Evolutionary conservation across 345 rosid genomes (phyloP).

Genomic region (Raphanus raphanistrum): DNA sequence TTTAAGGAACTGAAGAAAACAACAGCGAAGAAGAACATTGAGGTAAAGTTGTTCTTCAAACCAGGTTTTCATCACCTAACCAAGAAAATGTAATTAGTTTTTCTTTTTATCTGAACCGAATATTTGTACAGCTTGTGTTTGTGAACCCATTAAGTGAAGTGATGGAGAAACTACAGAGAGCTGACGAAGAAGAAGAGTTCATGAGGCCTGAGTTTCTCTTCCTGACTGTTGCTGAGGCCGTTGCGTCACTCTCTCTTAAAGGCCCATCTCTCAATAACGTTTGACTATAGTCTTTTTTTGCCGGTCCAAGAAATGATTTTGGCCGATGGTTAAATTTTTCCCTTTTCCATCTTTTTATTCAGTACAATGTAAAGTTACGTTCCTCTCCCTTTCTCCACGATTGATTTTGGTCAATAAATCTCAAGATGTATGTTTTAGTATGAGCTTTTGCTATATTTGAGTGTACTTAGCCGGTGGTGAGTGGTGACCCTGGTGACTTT

Average conservation of each 20-base stretch:
- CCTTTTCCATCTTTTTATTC: background rate
- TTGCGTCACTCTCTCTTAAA: conserved; percentile 71
- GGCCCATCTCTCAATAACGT: conserved; percentile 47
- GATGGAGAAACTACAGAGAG: conserved; percentile 72
- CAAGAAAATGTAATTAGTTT: background rate
- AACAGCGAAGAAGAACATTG: conserved; percentile 51
- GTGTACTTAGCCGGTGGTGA: conserved; percentile 1
- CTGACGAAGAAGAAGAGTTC: conserved; percentile 50
- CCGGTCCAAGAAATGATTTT: background rate
- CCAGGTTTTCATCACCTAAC: background rate
- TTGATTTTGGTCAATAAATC: conserved; percentile 15
- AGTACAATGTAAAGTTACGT: conserved; percentile 27
- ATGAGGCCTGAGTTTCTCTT: conserved; percentile 58
- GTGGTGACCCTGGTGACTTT: background rate
- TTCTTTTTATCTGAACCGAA: background rate
- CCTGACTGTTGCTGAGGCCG: conserved; percentile 90
- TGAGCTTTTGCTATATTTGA: background rate
- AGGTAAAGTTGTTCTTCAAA: conserved; percentile 43
- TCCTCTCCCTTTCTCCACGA: background rate
- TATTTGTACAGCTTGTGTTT: conserved; percentile 62
- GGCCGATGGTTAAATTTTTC: conserved; percentile 5
- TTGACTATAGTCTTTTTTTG: conserved; percentile 26
- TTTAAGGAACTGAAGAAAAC: conserved; percentile 64
- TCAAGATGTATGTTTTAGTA: conserved; percentile 21
- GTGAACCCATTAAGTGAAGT: conserved; percentile 94